A percentile compares a stretch with the other conserved stretches of the same genome.
phyloP scores from a whole-genome alignment of 2,329 filamentous ascomycete species.

The Zymoseptoria crescenta region DNA sequence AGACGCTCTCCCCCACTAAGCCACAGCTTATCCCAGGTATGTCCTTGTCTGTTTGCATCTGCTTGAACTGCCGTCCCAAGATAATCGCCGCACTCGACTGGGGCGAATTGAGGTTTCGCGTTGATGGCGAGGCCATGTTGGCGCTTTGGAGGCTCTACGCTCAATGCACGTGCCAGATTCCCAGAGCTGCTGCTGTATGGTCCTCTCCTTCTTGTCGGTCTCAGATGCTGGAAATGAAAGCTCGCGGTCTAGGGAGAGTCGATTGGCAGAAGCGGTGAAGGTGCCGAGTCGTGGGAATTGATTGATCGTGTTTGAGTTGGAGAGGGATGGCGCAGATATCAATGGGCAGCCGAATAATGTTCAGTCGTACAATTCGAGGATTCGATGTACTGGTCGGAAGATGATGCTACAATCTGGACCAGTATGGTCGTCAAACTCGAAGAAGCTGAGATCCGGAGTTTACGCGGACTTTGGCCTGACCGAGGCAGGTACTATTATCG shows the following conservation, averaged over 20 bases:
- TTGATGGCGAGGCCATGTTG: conserved; percentile 4
- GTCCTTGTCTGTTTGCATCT: conserved; percentile 87
- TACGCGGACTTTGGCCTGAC: neutral
- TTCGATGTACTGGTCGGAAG: neutral
- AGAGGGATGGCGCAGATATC: neutral
- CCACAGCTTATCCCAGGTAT: conserved; percentile 92
- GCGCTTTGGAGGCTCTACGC: neutral
- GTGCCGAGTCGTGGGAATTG: neutral
- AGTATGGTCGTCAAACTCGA: too few species aligned
- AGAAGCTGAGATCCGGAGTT: neutral
- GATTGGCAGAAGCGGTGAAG: neutral
- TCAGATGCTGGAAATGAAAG: neutral
- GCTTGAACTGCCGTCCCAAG: conserved; percentile 78
- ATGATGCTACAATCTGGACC: neutral
- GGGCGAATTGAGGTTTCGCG: conserved; percentile 3
- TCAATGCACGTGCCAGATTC: neutral
- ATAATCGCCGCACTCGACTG: conserved; percentile 58
- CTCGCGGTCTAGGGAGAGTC: neutral
- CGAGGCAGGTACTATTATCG: neutral
- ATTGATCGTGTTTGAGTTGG: neutral
- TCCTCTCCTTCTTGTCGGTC: neutral
- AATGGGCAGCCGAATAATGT: neutral
- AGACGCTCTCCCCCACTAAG: conserved; percentile 76
- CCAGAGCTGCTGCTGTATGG: neutral
- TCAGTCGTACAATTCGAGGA: neutral